A percentile compares a stretch with the other conserved stretches of the same genome.
Evolutionary conservation across 2,329 filamentous ascomycete genomes (phyloP).

Genomic region (Davidsoniella virescens): DNA sequence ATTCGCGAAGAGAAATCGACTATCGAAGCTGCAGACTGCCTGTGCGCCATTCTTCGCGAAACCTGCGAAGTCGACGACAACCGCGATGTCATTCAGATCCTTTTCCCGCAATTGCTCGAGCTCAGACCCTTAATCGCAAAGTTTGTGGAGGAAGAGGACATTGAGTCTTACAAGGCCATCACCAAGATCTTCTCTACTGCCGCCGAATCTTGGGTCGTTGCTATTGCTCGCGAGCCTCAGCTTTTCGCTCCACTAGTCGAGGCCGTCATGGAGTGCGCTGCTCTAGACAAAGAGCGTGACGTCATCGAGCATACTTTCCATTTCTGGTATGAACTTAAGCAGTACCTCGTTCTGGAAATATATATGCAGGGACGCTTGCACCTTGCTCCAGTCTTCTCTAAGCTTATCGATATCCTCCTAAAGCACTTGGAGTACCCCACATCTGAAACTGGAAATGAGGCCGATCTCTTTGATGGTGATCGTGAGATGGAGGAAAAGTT

Average conservation of each 20-base stretch:
- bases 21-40: slow-evolving; percentile 76
- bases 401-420: slow-evolving; percentile 84
- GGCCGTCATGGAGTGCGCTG: slow-evolving; percentile 78
- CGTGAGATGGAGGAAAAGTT: slow-evolving; percentile 94
- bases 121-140: slow-evolving; percentile 62
- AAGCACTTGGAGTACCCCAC: slow-evolving; percentile 76
- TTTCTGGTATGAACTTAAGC: slow-evolving; percentile 98
- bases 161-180: slow-evolving; percentile 71
- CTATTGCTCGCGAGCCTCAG: slow-evolving; percentile 68
- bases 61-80: slow-evolving; percentile 89
- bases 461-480: slow-evolving; percentile 87
- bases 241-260: slow-evolving; percentile 79
- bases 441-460: slow-evolving; percentile 55
- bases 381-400: slow-evolving; percentile 68
- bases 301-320: slow-evolving; percentile 86
- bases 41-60: slow-evolving; percentile 82
- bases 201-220: slow-evolving; percentile 83
- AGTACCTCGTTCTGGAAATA: slow-evolving; percentile 79
- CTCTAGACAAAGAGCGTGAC: slow-evolving; percentile 73
- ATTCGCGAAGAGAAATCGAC: slow-evolving; percentile 62
- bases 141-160: slow-evolving; percentile 64
- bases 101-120: slow-evolving; percentile 67
- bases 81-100: slow-evolving; percentile 59
- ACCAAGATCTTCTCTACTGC: slow-evolving; percentile 86
- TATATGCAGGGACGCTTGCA: slow-evolving; percentile 70